Evolutionary conservation across 129 eudicot genomes (phyloP).

Genomic region (Smallanthus sonchifolius): DNA sequence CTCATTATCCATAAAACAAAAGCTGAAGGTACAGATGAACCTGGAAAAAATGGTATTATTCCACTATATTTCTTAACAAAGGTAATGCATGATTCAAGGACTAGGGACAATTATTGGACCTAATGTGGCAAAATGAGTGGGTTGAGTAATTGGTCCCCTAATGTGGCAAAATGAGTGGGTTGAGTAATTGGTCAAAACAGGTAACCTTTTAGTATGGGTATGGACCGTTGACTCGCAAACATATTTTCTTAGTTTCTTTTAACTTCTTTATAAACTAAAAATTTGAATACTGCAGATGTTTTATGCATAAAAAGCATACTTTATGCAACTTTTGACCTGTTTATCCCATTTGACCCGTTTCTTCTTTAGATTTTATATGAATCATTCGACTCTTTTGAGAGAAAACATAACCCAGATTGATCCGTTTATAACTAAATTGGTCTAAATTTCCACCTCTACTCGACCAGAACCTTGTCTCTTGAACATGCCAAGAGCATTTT

Average conservation of each 20-base stretch:
- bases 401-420: not conserved
- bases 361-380: not conserved
- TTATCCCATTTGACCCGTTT: not conserved
- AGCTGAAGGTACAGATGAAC: constrained; percentile 75
- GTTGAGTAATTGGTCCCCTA: not conserved
- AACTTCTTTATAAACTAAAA: too few relatives aligned
- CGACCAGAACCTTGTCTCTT: not conserved
- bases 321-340: not conserved
- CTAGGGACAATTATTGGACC: not conserved
- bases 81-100: not conserved
- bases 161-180: not conserved
- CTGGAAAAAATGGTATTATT: constrained; percentile 32
- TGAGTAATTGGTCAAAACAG: not conserved
- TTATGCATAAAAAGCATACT: not conserved
- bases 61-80: not conserved
- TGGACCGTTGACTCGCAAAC: not conserved
- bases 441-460: not conserved
- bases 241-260: not conserved
- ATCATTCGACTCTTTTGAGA: not conserved
- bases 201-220: not conserved
- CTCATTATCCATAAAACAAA: constrained; percentile 75
- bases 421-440: not conserved
- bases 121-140: not conserved
- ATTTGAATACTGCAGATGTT: not conserved
- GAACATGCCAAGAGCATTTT: not conserved